Percentiles rank a stretch among this genome's conserved stretches.
phyloP scores from a whole-genome alignment of 148 eudicot genomes.

The Camellia granthamiana region DNA sequence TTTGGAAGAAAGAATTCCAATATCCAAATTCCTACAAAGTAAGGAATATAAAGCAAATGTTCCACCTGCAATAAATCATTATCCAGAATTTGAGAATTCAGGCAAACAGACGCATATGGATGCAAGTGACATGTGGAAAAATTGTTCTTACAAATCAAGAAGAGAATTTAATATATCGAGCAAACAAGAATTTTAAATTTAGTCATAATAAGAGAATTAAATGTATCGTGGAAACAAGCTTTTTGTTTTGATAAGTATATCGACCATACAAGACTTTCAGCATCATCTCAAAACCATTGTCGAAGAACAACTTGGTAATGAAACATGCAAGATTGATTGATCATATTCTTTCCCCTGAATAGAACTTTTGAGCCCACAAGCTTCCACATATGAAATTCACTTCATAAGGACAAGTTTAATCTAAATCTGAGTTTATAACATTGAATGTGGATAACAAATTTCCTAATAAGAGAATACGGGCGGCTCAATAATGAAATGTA shows the following conservation, averaged over 20 bases:
- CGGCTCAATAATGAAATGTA: too few relatives aligned
- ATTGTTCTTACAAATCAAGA: background rate
- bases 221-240: too few relatives aligned
- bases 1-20: constrained; percentile 47
- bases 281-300: background rate
- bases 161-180: background rate
- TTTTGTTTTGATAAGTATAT: background rate
- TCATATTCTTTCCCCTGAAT: background rate
- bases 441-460: too few relatives aligned
- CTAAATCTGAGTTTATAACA: too few relatives aligned
- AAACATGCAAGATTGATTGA: background rate
- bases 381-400: background rate
- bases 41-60: constrained; percentile 67
- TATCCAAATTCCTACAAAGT: constrained; percentile 60
- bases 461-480: too few relatives aligned
- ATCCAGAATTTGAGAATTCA: constrained; percentile 4
- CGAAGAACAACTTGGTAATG: background rate
- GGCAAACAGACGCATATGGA: background rate
- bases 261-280: background rate
- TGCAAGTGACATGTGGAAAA: background rate
- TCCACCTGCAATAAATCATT: constrained; percentile 46
- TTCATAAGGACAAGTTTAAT: background rate
- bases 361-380: background rate
- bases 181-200: too few relatives aligned
- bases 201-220: background rate